Evolutionary conservation across 2,329 filamentous ascomycete species (phyloP).

Genomic region (Exophiala sp.): DNA sequence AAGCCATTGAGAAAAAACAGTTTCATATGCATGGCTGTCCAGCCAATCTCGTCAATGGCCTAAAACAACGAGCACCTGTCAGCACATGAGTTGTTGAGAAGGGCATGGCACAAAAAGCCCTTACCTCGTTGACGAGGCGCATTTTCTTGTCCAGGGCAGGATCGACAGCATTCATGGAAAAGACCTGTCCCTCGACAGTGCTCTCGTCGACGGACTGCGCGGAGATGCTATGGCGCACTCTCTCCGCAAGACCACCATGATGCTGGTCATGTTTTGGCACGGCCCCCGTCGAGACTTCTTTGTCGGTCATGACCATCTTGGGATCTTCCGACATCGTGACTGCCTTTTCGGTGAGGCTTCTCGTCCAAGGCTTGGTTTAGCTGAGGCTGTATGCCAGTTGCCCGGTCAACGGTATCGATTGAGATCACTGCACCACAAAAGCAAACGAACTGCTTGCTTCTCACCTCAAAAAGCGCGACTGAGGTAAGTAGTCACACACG

Average conservation of each 20-base stretch:
- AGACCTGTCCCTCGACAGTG: conserved; percentile 24
- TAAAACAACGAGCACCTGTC: background rate
- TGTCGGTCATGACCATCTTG: conserved; percentile 4
- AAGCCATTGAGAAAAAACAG: conserved; percentile 62
- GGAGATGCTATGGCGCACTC: conserved; percentile 22
- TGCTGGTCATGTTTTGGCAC: conserved; percentile 6
- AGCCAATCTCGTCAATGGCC: conserved; percentile 57
- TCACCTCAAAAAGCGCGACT: no score
- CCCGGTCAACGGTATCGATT: no score
- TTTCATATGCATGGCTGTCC: conserved; percentile 58
- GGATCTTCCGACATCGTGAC: conserved; percentile 9
- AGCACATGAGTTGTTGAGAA: background rate
- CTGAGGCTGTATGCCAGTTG: no score
- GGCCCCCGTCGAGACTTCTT: conserved; percentile 7
- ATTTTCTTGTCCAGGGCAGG: conserved; percentile 41
- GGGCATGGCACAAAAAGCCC: background rate
- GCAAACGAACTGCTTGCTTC: no score
- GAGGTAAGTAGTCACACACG: background rate
- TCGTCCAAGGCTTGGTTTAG: background rate
- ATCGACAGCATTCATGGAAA: conserved; percentile 33
- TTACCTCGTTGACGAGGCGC: conserved; percentile 35
- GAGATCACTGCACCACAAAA: no score
- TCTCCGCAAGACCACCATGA: conserved; percentile 5
- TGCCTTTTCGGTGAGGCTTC: background rate
- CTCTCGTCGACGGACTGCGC: conserved; percentile 9